A percentile compares a stretch with the other conserved stretches of the same genome.
Evolutionary conservation across 768 basidiomycete genomes (phyloP).

Genomic region (Suillus clintonianus): DNA sequence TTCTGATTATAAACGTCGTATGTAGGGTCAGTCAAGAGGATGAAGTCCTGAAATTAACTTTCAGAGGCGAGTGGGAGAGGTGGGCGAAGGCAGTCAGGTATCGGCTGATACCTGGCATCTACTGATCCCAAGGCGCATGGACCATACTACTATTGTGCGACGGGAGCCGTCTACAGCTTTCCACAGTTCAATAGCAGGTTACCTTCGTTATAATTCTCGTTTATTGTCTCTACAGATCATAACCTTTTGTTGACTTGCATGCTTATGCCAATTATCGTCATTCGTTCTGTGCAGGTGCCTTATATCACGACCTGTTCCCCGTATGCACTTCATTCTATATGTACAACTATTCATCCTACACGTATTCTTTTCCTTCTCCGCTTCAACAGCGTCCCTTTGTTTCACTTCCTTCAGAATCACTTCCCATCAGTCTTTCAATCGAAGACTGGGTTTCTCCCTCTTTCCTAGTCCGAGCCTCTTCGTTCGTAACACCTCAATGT

Average conservation of each 20-base stretch:
- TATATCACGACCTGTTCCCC: background rate
- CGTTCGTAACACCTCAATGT: background rate
- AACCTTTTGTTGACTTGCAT: background rate
- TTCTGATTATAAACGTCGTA: background rate
- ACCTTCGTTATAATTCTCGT: background rate
- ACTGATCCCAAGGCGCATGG: constrained; percentile 10
- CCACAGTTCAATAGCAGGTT: background rate
- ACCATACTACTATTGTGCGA: background rate
- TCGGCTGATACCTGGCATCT: constrained; percentile 34
- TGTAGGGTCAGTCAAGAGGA: background rate
- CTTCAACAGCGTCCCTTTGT: background rate
- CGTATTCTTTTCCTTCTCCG: background rate
- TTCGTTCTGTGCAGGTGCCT: background rate
- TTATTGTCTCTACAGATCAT: background rate
- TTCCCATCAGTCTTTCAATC: background rate
- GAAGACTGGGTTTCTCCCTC: background rate
- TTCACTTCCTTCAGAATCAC: background rate
- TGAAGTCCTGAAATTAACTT: background rate
- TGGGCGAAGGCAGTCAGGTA: constrained; percentile 32
- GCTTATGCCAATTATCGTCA: background rate
- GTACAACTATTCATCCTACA: background rate
- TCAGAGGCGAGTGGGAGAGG: background rate
- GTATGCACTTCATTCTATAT: background rate
- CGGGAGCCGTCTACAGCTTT: background rate
- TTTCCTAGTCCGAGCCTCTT: background rate